Evolutionary conservation across 345 rosid genomes (phyloP).

Genomic region (Hibiscus tridactylites): DNA sequence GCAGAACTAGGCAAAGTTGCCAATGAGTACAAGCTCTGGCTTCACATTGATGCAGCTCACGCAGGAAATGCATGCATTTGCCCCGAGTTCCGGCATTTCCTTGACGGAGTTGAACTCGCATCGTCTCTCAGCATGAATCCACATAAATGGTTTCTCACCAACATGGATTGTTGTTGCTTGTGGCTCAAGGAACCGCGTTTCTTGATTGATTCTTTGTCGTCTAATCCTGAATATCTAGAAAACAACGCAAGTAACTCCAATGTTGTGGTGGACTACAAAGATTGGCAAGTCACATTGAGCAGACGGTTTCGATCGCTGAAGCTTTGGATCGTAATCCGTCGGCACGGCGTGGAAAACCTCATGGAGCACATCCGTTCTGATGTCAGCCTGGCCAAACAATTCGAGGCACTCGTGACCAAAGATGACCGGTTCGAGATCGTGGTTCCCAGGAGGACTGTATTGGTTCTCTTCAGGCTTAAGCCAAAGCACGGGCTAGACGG

Average conservation of each 20-base stretch:
- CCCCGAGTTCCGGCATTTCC: conserved; percentile 36
- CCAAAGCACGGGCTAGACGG: background rate
- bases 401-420: conserved; percentile 25
- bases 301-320: conserved; percentile 32
- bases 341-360: conserved; percentile 28
- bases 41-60: conserved; percentile 35
- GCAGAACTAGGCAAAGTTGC: conserved; percentile 16
- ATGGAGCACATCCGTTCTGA: conserved; percentile 32
- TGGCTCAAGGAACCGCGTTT: conserved; percentile 30
- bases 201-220: conserved; percentile 26
- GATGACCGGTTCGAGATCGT: conserved; percentile 37
- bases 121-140: conserved; percentile 37
- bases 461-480: conserved; percentile 30
- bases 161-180: conserved; percentile 39
- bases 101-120: conserved; percentile 32
- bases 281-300: conserved; percentile 45
- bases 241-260: conserved; percentile 28
- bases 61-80: conserved; percentile 45
- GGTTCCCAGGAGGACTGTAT: conserved; percentile 23
- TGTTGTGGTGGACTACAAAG: conserved; percentile 39
- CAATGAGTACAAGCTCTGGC: conserved; percentile 16
- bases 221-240: conserved; percentile 32
- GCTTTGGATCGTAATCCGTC: conserved; percentile 35
- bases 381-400: conserved; percentile 25
- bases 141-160: conserved; percentile 44